These are phyloP conservation scores for Penicillium egyptiacum DNA, from an alignment of 495 filamentous ascomycete genomes.

Conservation along the genomic window DNA sequence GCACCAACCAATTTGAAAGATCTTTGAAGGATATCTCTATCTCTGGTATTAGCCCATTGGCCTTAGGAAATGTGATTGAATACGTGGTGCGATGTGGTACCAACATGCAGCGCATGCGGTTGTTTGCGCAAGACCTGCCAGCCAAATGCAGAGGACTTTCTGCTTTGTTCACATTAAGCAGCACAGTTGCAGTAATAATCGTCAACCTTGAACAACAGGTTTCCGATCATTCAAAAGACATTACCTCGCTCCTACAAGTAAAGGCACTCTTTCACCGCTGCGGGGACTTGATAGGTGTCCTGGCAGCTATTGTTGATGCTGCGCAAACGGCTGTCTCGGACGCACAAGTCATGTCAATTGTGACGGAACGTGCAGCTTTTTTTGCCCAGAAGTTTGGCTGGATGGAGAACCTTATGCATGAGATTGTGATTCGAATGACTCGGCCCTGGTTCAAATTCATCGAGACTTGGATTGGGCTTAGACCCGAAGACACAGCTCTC, in stretches of 20 bases:
- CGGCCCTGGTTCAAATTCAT: conserved; percentile 68
- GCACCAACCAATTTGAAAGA: conserved; percentile 57
- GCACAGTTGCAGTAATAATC: conserved; percentile 35
- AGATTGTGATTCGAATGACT: conserved; percentile 64
- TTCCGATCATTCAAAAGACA: conserved; percentile 21
- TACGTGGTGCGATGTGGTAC: conserved; percentile 67
- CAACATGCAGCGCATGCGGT: conserved; percentile 59
- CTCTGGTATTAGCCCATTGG: conserved; percentile 64
- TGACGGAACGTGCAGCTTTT: conserved; percentile 63
- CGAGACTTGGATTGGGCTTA: conserved; percentile 76
- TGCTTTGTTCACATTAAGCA: conserved; percentile 39
- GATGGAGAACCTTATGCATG: conserved; percentile 61
- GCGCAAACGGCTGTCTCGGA: conserved; percentile 58
- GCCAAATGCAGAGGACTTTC: conserved; percentile 32
- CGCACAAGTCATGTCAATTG: conserved; percentile 64
- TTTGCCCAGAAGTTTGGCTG: conserved; percentile 62
- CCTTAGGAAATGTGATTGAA: conserved; percentile 56
- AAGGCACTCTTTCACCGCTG: conserved; percentile 64
- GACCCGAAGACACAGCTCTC: conserved; percentile 50
- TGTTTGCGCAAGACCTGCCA: conserved; percentile 52
- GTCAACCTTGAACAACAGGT: conserved; percentile 43
- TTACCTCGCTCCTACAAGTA: conserved; percentile 59
- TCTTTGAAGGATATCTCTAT: conserved; percentile 56
- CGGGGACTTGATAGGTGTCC: conserved; percentile 58
- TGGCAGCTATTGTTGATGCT: conserved; percentile 58